These are phyloP conservation scores for Phytophthora parvispora DNA, from an alignment of 352 stramenopile species.

Conservation along the genomic window DNA sequence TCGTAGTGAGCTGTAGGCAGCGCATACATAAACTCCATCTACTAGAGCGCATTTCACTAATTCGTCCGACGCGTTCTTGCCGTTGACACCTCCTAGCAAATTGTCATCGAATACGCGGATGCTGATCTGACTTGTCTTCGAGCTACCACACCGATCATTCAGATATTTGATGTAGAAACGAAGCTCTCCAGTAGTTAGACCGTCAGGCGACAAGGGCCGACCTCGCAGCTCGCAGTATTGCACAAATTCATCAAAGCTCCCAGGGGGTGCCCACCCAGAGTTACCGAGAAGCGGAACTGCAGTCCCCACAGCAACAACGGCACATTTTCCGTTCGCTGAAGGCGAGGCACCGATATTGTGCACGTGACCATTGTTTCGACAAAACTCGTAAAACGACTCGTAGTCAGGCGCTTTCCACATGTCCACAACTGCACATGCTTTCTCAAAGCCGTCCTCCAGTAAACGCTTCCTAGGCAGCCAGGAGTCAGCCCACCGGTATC, in stretches of 20 bases:
- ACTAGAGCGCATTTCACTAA: neutral
- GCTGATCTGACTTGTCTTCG: neutral
- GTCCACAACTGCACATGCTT: neutral
- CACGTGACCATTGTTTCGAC: neutral
- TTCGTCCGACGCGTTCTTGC: neutral
- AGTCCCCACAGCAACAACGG: too few species aligned
- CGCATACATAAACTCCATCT: neutral
- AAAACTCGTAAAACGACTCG: neutral
- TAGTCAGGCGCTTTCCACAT: neutral
- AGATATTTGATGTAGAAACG: neutral
- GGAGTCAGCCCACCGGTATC: neutral
- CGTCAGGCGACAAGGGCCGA: neutral
- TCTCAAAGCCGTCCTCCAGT: neutral
- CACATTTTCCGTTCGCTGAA: too few species aligned
- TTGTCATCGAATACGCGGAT: neutral
- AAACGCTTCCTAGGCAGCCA: neutral
- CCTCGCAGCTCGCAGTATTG: too few species aligned
- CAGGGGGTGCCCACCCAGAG: too few species aligned
- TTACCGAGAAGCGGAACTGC: too few species aligned
- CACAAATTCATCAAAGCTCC: too few species aligned
- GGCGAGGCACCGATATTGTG: too few species aligned
- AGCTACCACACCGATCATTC: neutral
- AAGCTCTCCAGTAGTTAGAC: neutral
- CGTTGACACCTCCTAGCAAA: too few species aligned
- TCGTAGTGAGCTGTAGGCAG: neutral